Percentiles rank a stretch among this genome's conserved stretches.
Evolutionary conservation across 139 green algal genomes (phyloP).

Genomic region (Tetraselmis chui): DNA sequence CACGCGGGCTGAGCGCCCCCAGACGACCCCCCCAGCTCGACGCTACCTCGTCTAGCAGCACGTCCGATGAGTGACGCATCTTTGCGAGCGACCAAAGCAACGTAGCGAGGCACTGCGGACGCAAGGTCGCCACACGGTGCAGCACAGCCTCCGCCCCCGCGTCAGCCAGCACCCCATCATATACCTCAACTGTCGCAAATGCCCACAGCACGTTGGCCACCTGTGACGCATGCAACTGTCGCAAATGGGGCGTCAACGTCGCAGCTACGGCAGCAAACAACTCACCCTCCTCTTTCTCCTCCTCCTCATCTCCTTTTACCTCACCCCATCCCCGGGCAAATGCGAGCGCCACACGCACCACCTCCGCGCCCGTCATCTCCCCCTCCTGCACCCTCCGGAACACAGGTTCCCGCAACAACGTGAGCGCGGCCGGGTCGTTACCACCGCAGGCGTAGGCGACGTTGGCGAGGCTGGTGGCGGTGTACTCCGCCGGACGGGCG

Average conservation of each 20-base stretch:
- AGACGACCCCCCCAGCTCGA: not conserved
- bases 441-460: not conserved
- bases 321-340: not conserved
- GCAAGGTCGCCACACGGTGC: not conserved
- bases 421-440: not conserved
- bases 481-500: not conserved
- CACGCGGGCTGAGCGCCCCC: not conserved
- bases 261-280: not conserved
- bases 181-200: not conserved
- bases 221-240: not conserved
- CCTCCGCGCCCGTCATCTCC: not conserved
- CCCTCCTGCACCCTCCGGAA: not conserved
- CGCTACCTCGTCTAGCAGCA: not conserved
- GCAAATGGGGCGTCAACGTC: not conserved
- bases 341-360: not conserved
- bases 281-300: no score
- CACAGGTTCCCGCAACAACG: not conserved
- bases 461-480: not conserved
- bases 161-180: not conserved
- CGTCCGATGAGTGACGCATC: not conserved
- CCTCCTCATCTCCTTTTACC: not conserved
- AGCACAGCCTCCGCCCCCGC: not conserved
- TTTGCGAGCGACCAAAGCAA: not conserved
- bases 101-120: not conserved
- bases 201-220: not conserved